Evolutionary conservation across 169 alveolate genomes (phyloP).

Genomic region (Plasmodium fragile): DNA sequence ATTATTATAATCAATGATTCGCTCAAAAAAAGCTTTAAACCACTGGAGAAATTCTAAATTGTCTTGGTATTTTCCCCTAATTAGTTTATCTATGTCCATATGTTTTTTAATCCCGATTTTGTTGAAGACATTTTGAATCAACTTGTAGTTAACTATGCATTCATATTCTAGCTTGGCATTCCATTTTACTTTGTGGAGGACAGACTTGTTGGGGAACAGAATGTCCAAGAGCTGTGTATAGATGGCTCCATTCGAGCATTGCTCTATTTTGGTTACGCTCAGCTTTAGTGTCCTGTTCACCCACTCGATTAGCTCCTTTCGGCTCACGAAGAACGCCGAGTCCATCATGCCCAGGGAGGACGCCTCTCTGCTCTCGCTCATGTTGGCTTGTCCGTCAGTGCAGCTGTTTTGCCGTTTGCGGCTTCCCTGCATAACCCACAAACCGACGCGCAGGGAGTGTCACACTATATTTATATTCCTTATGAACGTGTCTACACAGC

Average conservation of each 20-base stretch:
- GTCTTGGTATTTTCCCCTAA: conserved; percentile 96
- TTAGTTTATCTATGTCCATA: conserved; percentile 93
- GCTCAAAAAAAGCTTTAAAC: conserved; percentile 95
- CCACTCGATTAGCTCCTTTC: conserved; percentile 94
- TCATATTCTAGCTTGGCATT: conserved; percentile 96
- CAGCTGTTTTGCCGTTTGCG: not conserved
- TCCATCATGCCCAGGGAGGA: conserved; percentile 90
- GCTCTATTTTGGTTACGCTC: conserved; percentile 94
- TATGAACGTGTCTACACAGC: not conserved
- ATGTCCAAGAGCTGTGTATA: conserved; percentile 95
- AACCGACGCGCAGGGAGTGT: not conserved
- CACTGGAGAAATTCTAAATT: conserved; percentile 97
- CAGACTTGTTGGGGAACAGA: conserved; percentile 91
- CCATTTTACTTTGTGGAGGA: conserved; percentile 94
- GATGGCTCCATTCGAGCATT: conserved; percentile 97
- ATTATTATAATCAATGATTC: conserved; percentile 86
- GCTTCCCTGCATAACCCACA: not conserved
- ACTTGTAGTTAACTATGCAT: conserved; percentile 94
- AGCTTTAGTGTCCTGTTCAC: conserved; percentile 88
- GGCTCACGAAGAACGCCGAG: conserved; percentile 89
- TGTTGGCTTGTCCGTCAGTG: not conserved
- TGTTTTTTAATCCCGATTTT: conserved; percentile 91
- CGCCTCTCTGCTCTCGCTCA: conserved; percentile 5
- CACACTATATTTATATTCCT: not conserved
- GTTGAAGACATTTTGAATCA: conserved; percentile 95